Base-by-base conservation (phyloP, 169 alveolate species). In the Eimeria praecox region DNA sequence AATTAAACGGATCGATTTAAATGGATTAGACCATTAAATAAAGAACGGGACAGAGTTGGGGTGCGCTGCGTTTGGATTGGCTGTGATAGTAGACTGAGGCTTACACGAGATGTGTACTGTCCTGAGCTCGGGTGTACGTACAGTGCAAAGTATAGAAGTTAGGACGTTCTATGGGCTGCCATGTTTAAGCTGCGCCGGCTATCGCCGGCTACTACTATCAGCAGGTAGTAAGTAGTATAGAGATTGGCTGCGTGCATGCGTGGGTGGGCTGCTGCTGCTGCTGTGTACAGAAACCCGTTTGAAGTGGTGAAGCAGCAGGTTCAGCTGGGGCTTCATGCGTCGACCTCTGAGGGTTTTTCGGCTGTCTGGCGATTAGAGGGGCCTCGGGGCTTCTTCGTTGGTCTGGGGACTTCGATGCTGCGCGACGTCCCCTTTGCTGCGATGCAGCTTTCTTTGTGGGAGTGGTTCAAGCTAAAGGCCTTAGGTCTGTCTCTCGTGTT, bases 391-490 rank as follows among this genome's bases (percentile, higher is more conserved):
- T 97, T 98, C 94, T 98, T 98, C 85, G 96, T 97, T 52, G 99
- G 99, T 38, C 97, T 98, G 96, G 90, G 96, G 90, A 96, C 99
- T 27, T 87, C 97, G 27, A 95, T 97, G 64, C 95, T 97, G 95
- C 96, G 99, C 54, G 99, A 98, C 86, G 96, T 98, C 71, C 99
- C 99, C 33, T 98, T 98, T 94, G 99, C 98, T 85, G 98, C 98
- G 44, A 97, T 98, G 46, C 99, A 98, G 96, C 97, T 98, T 89
- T 97, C 98, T 54, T 90, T 98, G 86, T 98, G 98, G 98, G 96
- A 93, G 62, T 49, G 75, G 83, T 16, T 93, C 46, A 93, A 93
- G 52, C 52, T 83, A 4, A 83, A 83, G 52, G 30, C 91, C 30
- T 40, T 83, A 40, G 91, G 91, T 83, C 33, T 20, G 91, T 27